These are phyloP conservation scores for Alternaria longipes DNA, from an alignment of 2,329 filamentous ascomycete genomes.

Conservation along the genomic window DNA sequence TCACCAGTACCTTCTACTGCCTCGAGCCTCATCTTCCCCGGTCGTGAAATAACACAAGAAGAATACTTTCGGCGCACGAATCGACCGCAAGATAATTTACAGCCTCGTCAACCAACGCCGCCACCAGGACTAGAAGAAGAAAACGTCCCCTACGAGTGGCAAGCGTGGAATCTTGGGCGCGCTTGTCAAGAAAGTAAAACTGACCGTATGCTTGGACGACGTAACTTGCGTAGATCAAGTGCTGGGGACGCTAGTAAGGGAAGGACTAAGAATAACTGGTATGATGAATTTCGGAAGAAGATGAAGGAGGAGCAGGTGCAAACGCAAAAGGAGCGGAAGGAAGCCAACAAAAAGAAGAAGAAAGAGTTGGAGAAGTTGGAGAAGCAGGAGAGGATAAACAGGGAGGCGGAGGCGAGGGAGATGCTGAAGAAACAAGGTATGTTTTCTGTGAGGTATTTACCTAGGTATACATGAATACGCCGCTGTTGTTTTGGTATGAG, in stretches of 20 bases:
- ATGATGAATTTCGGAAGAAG: conserved; percentile 1
- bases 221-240: neutral
- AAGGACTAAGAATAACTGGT: neutral
- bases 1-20: neutral
- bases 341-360: neutral
- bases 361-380: neutral
- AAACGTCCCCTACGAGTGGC: conserved; percentile 12
- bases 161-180: conserved; percentile 1
- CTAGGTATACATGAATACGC: neutral
- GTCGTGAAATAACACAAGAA: neutral
- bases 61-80: conserved; percentile 12
- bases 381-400: neutral
- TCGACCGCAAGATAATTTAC: neutral
- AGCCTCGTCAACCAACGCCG: neutral
- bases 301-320: conserved; percentile 6
- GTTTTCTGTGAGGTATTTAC: neutral
- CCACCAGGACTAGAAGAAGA: neutral
- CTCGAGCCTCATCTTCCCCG: conserved; percentile 7
- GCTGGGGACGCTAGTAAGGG: neutral
- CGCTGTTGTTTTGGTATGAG: neutral
- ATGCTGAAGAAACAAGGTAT: neutral
- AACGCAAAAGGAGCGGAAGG: neutral
- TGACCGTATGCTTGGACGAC: neutral
- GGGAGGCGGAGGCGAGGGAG: neutral
- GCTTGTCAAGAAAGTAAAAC: neutral